Evolutionary conservation across 2,329 filamentous ascomycete genomes (phyloP), one percentile per base, ranked within the genome.

Genomic region (Golovinomyces cichoracearum): DNA sequence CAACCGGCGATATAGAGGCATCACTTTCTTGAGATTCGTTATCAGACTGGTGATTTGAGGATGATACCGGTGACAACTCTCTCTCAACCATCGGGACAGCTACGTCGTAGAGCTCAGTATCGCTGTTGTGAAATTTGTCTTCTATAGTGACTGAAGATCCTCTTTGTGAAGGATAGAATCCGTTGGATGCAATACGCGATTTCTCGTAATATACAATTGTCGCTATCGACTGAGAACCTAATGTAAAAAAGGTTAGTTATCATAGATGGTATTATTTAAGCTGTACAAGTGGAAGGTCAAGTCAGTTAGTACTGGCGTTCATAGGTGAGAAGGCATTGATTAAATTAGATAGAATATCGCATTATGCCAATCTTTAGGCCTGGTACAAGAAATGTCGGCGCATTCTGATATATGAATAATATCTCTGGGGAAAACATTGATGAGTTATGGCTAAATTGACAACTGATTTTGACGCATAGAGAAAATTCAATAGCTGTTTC

Each of bases 41-140:
- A 46, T 59, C 57, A 45, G 57, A 58, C 52, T 55, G 57, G 22
- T 58, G 57, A 50, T 57, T 63, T 49, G 66, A 63, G 45, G 69
- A 67, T 38, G 64, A 61, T 53, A 68, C 68, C 52, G 59, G 64
- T 63, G 58, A 65, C 58, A 69, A 66, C 58, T 67, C 65, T 54
- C 66, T 69, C 54, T 67, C 69, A 61, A 65, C 65, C 58, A 66
- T 64, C 54, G 67, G 63, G 57, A 80, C 73, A 60, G 73, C 72
- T 56, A 73, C 68, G 58, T 92, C 80, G 57, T 82, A 85, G 52
- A 80, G 70, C 57, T 85, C 82, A 69, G 76, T 83, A 57, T 84
- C 82, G 64, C 72, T 80, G 55, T 71, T 71, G 52, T 71, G 66
- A 42, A 65, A 65, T 51, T 64, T 62, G 50, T 69, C 66, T 46